These are phyloP conservation scores for Aegilops longissima DNA, from an alignment of 176 grass and related monocot genomes.

Conservation along the genomic window DNA sequence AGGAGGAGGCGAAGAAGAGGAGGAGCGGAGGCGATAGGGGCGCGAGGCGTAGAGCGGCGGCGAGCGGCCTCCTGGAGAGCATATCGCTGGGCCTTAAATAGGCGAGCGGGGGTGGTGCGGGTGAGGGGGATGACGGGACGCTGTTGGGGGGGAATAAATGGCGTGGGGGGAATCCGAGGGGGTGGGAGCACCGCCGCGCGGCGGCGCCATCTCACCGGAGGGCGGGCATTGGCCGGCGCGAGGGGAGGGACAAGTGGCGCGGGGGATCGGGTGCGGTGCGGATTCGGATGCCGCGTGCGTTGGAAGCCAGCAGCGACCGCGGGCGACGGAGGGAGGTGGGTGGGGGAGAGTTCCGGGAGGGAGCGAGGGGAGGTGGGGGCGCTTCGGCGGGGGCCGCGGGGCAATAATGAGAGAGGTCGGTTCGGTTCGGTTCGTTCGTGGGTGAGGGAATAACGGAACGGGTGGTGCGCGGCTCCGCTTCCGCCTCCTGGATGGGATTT, in stretches of 20 bases:
- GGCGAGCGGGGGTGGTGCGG: not conserved
- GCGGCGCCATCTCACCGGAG: conserved; percentile 37
- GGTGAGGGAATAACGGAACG: not conserved
- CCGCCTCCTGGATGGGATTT: not conserved
- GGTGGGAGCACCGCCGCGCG: conserved; percentile 35
- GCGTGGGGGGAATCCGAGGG: not conserved
- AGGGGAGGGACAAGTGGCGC: conserved; percentile 19
- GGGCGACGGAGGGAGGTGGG: not conserved
- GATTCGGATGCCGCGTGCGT: conserved; percentile 49
- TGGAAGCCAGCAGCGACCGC: conserved; percentile 27
- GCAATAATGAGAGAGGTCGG: not conserved
- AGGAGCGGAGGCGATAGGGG: conserved; percentile 38
- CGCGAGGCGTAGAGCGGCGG: conserved; percentile 37
- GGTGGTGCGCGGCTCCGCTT: not conserved
- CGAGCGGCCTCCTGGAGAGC: conserved; percentile 60
- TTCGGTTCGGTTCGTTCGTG: not conserved
- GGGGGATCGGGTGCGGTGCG: conserved; percentile 32
- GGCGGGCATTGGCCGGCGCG: conserved; percentile 8
- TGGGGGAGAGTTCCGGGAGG: not conserved
- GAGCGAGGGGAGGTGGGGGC: not conserved
- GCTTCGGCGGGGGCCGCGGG: not conserved
- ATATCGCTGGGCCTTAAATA: conserved; percentile 64
- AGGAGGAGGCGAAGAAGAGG: conserved; percentile 40
- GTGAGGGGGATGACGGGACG: conserved; percentile 2
- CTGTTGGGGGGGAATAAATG: conserved; percentile 35